Percentiles rank a stretch among this genome's conserved stretches.
Evolutionary conservation across 2,329 filamentous ascomycete genomes (phyloP).

Genomic region (Saccharata proteae): DNA sequence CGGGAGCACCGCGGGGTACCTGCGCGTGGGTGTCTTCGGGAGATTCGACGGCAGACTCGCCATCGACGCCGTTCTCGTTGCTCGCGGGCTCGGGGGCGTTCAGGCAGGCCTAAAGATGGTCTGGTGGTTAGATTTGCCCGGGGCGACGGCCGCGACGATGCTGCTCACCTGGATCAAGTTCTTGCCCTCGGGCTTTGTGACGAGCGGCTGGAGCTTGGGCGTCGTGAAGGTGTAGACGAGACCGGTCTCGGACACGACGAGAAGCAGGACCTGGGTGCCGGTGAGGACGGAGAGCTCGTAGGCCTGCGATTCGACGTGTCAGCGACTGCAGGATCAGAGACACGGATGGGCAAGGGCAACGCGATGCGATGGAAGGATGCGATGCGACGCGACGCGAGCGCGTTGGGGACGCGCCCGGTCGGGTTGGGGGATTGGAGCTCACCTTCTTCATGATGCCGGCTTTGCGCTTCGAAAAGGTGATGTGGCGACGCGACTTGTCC

Average conservation of each 20-base stretch:
- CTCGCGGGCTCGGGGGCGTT: conserved; percentile 86
- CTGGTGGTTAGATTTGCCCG: conserved; percentile 23
- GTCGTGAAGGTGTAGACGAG: conserved; percentile 98
- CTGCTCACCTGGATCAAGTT: conserved; percentile 87
- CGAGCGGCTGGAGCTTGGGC: conserved; percentile 92
- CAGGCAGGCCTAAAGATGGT: conserved; percentile 71
- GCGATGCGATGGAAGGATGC: conserved; percentile 15
- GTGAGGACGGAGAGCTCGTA: conserved; percentile 97
- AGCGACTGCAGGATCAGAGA: conserved; percentile 15
- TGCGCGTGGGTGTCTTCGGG: conserved; percentile 81
- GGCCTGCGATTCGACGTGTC: conserved; percentile 46
- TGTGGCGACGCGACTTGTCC: conserved; percentile 98
- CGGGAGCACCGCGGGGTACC: conserved; percentile 60
- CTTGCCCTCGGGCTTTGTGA: conserved; percentile 98
- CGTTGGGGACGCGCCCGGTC: conserved; percentile 14
- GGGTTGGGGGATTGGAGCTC: conserved; percentile 24
- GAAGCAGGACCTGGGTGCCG: conserved; percentile 88
- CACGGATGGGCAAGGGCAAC: conserved; percentile 7
- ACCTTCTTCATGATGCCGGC: conserved; percentile 99
- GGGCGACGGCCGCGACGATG: conserved; percentile 6
- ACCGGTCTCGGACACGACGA: conserved; percentile 94
- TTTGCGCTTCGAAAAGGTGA: conserved; percentile 99
- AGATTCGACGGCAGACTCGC: conserved; percentile 56
- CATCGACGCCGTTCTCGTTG: conserved; percentile 48
- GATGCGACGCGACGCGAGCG: conserved; percentile 17